Evolutionary conservation across 495 filamentous ascomycete species (phyloP), one percentile per base, ranked within the genome.

Genomic region (Penicillium arizonense): DNA sequence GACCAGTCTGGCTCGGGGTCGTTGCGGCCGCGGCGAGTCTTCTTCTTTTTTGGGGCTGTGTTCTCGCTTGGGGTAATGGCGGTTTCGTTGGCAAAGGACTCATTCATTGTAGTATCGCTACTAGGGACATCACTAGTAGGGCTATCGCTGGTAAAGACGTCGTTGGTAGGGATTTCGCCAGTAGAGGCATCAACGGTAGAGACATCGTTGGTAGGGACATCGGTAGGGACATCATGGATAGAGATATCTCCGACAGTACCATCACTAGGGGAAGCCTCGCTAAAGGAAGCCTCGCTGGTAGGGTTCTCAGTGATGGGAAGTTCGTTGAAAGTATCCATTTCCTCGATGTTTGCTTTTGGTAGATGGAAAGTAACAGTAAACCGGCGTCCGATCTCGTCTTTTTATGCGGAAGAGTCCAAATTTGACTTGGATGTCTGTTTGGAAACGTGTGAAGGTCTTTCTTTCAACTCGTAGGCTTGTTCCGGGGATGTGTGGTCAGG

Each of bases 1-100:
- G 51, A 54, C 51, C 51, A 54, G 44, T 54, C 51, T 6, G 51
- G 51, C 28, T 54, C 51, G 3, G 51, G 51, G 16, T 41, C 51
- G 12, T 47, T 6, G 44, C 51, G 51, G 24, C 51, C 34, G 43
- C 51, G 51, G 10, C 51, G 51, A 21, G 30, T 32, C 40, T 52
- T 52, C 39, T 50, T 50, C 8, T 20, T 4, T 18, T 50, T 34
- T 8, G 38, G 38, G 9, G 28, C 9, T 30, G 2, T 30, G 9
- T 11, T 23, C 20, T 23, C 39, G 26, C n/a, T 5, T 38, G 43
- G 26, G n/a, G 13, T n/a, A 20, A 10, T 12, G n/a, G 2, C 2
- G n/a, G 16, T 37, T 18, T 50, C 48, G 6, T 30, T 30, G 28
- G 28, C 28, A 30, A 30, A 5, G 28, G 28, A 7, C 7, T 30